A percentile compares a stretch with the other conserved stretches of the same genome.
Conservation (phyloP, 306 rosid genomes). For the Casuarina glauca region DNA sequence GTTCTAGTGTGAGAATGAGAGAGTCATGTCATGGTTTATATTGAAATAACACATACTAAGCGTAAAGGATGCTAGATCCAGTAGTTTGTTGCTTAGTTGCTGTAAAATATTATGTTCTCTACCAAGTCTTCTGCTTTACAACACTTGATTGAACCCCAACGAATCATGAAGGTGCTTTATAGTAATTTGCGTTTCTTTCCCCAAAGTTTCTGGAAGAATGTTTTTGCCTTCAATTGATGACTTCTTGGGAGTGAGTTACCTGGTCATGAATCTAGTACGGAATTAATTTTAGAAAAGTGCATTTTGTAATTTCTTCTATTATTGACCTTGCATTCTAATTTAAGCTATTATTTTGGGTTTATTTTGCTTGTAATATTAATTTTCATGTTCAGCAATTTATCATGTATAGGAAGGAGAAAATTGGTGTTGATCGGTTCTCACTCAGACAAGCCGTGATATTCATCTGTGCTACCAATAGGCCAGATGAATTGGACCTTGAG, state of each 20-base stretch:
- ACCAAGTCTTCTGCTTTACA: neutral
- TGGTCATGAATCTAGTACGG: neutral
- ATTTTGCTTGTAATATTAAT: slow-evolving; percentile 17
- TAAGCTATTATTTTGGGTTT: slow-evolving; percentile 7
- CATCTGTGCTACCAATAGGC: slow-evolving; percentile 94
- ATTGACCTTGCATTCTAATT: neutral
- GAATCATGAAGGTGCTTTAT: neutral
- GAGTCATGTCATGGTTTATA: neutral
- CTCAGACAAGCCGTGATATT: slow-evolving; percentile 97
- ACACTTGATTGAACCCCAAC: neutral
- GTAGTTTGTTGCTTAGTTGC: neutral
- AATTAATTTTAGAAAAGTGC: neutral
- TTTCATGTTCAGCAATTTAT: slow-evolving; percentile 22
- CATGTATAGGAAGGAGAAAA: slow-evolving; percentile 76
- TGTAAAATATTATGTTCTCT: neutral
- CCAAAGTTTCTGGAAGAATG: neutral
- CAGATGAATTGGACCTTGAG: slow-evolving; percentile 89
- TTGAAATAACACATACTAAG: neutral
- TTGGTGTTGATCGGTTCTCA: slow-evolving; percentile 81
- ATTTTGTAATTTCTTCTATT: slow-evolving; percentile 4
- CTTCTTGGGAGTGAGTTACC: neutral
- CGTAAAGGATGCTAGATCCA: neutral
- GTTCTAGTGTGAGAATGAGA: neutral
- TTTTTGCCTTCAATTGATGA: neutral
- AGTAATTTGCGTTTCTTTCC: neutral